Base-by-base conservation (phyloP, 1,284 basidiomycete genomes). In the Cryptococcus hybrid region DNA sequence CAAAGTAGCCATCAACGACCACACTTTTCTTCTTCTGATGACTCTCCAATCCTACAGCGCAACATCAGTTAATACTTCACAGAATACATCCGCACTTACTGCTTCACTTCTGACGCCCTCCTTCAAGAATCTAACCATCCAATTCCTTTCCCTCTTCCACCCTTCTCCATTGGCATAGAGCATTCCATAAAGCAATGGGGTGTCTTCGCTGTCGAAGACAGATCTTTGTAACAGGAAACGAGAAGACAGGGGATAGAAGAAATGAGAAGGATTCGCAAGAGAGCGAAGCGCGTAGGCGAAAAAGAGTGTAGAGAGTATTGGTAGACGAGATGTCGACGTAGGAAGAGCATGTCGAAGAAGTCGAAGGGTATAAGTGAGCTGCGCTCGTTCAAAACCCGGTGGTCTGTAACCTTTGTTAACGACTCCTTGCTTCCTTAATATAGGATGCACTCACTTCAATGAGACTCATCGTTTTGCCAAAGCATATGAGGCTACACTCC, bases 181-280 rank as follows among this genome's bases (percentile, higher is more conserved):
- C 84, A 93, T 87, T 9, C 82, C 82, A 74, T 89, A 92, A 39
- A 96, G 79, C 83, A 93, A 84, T 0, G 92, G 92, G 1, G 94
- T 88, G 69, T 95, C 92, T 5, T 73, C 76, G 0, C 78, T 76
- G 71, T 94, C 91, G 8, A 94, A 78, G 46, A 83, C 80, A 0
- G 90, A 86, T 30, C 92, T 83, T 76, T 94, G 90, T 0, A 95
- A 82, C 6, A 95, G 82, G 81, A 93, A 93, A 4, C 87, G 83
- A 3, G 88, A 86, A 1, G 87, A 85, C 30, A 87, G 73, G 0
- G 91, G 90, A 70, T 92, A 94, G 43, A 88, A 84, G 76, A 89
- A 89, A 56, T 86, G 85, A 4, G 86, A 84, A 0, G 91, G 91
- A 64, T 87, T 86, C 69, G 88, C 90, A 24, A 92, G 80, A 0